Evolutionary conservation across 2,329 filamentous ascomycete genomes (phyloP), one percentile per base, ranked within the genome.

Genomic region (Colletotrichum sp.): DNA sequence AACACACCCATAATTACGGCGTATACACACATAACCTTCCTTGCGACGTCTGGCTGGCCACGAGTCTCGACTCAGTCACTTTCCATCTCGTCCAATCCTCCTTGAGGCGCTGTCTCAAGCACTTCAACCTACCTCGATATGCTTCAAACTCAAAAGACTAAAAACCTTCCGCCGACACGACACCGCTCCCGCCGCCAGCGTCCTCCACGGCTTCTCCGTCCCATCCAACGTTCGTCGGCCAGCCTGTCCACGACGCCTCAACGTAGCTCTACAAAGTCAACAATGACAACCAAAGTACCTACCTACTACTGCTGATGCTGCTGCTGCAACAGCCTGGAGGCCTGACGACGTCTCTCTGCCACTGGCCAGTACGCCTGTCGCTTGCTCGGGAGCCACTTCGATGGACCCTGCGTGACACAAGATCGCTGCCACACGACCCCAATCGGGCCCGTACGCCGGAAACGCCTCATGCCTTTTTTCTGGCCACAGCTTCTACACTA

Each of bases 391-490:
- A 61, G 36, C 69, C 28, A 63, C 61, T 55, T 57, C 64, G 30
- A 63, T 68, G 70, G 64, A 68, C 70, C 73, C 34, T 73, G 73
- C 73, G 28, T 64, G 27, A 68, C 27, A 75, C 59, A 57, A 73
- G 63, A 75, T 75, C 70, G 73, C 57, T 72, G 44, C 64, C 34
- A 59, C 25, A 60, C 32, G 15, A 52, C 32, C 64, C 73, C 70
- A 68, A 73, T 73, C 55, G 63, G 64, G 73, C 57, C 44, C 59
- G 39, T 39, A 64, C 32, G 66, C 69, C 73, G 69, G 64, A 68
- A 75, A 59, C 70, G 70, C 70, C 73, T 72, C 44, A 55, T 57
- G 55, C 68, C 57, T 63, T 67, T 68, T 64, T 67, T 25, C 28
- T 32, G 28, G 39, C 22, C 34, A 25, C 69, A 52, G 59, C 28